Evolutionary conservation across 768 basidiomycete species (phyloP), one percentile per base, ranked within the genome.

Genomic region (Amanita brunnescens): DNA sequence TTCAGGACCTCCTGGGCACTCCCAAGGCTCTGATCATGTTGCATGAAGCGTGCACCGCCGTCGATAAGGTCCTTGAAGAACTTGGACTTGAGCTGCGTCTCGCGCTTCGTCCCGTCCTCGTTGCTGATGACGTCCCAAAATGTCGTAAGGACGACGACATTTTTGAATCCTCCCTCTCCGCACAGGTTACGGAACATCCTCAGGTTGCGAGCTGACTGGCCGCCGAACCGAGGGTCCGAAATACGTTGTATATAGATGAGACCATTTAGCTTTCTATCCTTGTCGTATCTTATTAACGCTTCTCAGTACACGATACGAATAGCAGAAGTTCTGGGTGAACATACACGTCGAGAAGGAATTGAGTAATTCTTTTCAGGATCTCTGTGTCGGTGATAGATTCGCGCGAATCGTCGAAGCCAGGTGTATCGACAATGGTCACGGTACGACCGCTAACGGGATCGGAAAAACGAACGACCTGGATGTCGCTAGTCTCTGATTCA

Each of bases 141-240:
- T 72, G 55, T 77, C 72, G 30, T 64, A 62, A 48, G 77, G 67
- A 5, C 65, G 64, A 46, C 35, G 2, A 37, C 35, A 7, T 37
- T 37, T 37, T 37, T 16, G n/a, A n/a, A 37, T 7, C 14, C 35
- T 37, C 52, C 61, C 18, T 68, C 68, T 23, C 75, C 75, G 56
- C 76, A 76, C 12, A 76, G 64, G 51, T 71, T 65, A 47, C 67
- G 64, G 60, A 76, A 77, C 61, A 76, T 68, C 33, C 62, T n/a
- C n/a, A n/a, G n/a, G n/a, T n/a, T n/a, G n/a, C n/a, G n/a, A n/a
- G n/a, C n/a, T n/a, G n/a, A n/a, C 64, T 46, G 75, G 70, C 72
- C 71, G 34, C 70, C 70, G 59, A 72, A 64, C 29, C 69, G 55
- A 58, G 63, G 55, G 38, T 73, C 71, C 12, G 63, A 60, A 45